Conservation (phyloP, 2,329 filamentous ascomycete species). For the Aspergillus nomiae region DNA sequence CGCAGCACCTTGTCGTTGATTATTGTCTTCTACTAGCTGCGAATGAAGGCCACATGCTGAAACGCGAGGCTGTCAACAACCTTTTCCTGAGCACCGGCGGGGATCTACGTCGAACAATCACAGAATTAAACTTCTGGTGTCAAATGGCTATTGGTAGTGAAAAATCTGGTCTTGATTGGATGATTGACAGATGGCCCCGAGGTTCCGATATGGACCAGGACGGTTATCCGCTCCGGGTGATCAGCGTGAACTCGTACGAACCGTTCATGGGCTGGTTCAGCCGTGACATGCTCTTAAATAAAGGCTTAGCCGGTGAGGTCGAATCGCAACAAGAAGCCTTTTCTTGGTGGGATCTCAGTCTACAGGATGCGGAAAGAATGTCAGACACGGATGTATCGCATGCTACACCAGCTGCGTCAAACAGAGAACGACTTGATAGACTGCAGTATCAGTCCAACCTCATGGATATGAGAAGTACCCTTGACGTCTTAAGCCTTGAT, state of each 20-base stretch:
- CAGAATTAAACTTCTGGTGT: constrained; percentile 93
- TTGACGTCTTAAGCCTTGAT: constrained; percentile 37
- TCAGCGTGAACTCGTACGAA: constrained; percentile 78
- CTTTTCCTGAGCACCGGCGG: constrained; percentile 69
- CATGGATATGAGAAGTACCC: constrained; percentile 37
- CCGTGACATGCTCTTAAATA: constrained; percentile 57
- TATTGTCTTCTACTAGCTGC: constrained; percentile 81
- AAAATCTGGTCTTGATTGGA: constrained; percentile 89
- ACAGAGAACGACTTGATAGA: constrained; percentile 27
- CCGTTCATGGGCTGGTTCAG: constrained; percentile 75
- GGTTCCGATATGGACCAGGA: constrained; percentile 69
- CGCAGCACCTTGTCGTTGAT: constrained; percentile 70
- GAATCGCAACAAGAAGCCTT: constrained; percentile 67
- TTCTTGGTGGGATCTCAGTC: constrained; percentile 67
- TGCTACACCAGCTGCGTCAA: constrained; percentile 15
- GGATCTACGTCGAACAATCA: constrained; percentile 80
- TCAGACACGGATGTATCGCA: constrained; percentile 42
- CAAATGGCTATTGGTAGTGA: constrained; percentile 90
- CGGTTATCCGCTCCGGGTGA: constrained; percentile 70
- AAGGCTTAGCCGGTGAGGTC: constrained; percentile 55
- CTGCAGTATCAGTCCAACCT: constrained; percentile 32
- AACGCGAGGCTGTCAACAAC: constrained; percentile 64
- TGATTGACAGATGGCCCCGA: constrained; percentile 74
- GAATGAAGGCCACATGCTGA: constrained; percentile 81
- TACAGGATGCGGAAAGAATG: constrained; percentile 58